Evolutionary conservation across 805 yeast species (phyloP), one percentile per base, ranked within the genome.

Genomic region (Saturnispora halmiae): DNA sequence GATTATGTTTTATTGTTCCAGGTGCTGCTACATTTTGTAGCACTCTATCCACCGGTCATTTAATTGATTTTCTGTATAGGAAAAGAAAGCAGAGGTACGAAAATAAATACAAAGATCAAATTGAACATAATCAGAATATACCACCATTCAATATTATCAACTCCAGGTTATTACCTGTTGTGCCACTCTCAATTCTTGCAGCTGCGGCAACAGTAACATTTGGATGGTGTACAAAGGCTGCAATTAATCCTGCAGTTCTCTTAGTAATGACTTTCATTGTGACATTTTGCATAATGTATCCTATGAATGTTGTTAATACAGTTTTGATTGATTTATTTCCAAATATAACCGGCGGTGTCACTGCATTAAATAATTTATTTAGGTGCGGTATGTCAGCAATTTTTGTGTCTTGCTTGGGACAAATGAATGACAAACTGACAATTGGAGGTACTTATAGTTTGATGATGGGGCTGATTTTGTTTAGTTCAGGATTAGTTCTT

Each of bases 291-390:
- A 66, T 79, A 4, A 70, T 79, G 48, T 72, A 75, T 38, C 71
- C 77, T 31, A 52, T 81, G 30, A 69, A 80, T 13, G 67, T 73
- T 26, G 66, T 77, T 3, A 70, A 79, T 1, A 82, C 92, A 0
- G 59, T 86, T 31, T 56, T 84, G 41, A 82, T 85, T n/a, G 95
- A 87, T 53, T 54, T 85, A 43, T 78, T 70, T 46, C 94, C 95
- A 0, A 58, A 67, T 3, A 70, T 71, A 35, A 70, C 86, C 1
- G 83, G 94, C 0, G 74, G 90, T 3, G 80, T 88, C 4, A 72
- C 85, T 1, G 80, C 92, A 8, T 68, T 82, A 37, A 66, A 80
- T 46, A 87, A 87, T 53, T 61, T 86, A 22, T 67, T 77, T 18
- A 65, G 96, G 50, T 87, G 95, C 54, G 64, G 73, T n/a, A 51